A percentile compares a stretch with the other conserved stretches of the same genome.
These are phyloP conservation scores for Dictyostelium purpureum DNA, from an alignment of 78 protist species.

Conservation along the genomic window DNA sequence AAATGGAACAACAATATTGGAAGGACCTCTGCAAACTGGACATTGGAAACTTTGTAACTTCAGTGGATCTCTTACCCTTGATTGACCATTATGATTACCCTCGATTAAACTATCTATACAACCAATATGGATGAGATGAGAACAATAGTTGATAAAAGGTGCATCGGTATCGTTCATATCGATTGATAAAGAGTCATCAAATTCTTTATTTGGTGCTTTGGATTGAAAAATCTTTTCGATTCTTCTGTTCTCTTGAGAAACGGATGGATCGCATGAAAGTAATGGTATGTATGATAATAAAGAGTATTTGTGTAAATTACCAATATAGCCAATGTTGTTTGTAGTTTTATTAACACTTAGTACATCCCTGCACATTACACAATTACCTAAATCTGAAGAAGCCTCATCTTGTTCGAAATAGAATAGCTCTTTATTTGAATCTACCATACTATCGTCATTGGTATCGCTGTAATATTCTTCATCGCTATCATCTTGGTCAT, in stretches of 20 bases:
- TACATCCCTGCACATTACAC: conserved; percentile 32
- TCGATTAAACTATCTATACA: background rate
- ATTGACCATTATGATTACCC: background rate
- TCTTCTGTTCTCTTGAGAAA: background rate
- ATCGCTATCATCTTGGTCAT: background rate
- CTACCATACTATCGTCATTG: background rate
- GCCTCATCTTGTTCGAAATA: background rate
- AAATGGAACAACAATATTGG: conserved; percentile 8
- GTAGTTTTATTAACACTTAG: background rate
- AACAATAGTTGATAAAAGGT: conserved; percentile 30
- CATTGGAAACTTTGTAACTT: background rate
- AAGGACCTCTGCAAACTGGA: conserved; percentile 25
- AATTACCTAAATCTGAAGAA: conserved; percentile 14
- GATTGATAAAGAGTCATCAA: background rate
- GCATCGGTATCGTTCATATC: conserved; percentile 12
- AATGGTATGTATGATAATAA: conserved; percentile 19
- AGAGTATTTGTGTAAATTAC: conserved; percentile 15
- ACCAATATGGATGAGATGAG: conserved; percentile 33
- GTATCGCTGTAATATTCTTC: background rate
- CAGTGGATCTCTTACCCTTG: background rate
- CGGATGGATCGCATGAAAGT: background rate
- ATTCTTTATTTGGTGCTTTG: background rate
- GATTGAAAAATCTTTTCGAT: background rate
- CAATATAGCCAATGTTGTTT: conserved; percentile 27
- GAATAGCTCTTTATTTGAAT: background rate